phyloP scores from a whole-genome alignment of 495 filamentous ascomycete genomes.

The Penicillium waksmanii region DNA sequence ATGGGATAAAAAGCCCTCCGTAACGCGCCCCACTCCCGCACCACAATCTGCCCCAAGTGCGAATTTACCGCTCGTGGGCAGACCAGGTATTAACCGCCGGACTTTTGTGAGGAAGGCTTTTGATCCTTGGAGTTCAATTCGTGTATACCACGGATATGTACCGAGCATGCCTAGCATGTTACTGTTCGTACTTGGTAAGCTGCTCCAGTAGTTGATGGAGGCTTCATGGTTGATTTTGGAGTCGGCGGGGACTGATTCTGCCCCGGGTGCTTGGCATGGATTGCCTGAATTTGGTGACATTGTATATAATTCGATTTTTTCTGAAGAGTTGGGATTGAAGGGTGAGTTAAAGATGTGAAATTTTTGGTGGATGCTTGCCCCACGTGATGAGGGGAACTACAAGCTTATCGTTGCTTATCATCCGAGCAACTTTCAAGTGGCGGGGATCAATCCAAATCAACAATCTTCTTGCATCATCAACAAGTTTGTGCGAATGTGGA shows the following conservation, averaged over 20 bases:
- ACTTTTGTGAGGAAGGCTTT: slow-evolving; percentile 78
- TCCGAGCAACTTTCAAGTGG: background rate
- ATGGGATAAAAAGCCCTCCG: slow-evolving; percentile 56
- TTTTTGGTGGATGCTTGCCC: slow-evolving; percentile 4
- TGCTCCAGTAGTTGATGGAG: slow-evolving; percentile 71
- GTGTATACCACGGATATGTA: slow-evolving; percentile 72
- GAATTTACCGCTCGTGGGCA: slow-evolving; percentile 33
- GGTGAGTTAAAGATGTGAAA: background rate
- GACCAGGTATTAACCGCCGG: slow-evolving; percentile 45
- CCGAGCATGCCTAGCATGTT: slow-evolving; percentile 91
- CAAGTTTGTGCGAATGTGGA: too few relatives aligned
- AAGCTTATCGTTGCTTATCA: background rate
- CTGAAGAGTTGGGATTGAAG: background rate
- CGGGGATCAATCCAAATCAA: background rate
- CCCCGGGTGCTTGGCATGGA: background rate
- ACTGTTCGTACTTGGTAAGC: slow-evolving; percentile 67
- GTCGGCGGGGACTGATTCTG: slow-evolving; percentile 19
- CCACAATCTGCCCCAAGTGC: slow-evolving; percentile 59
- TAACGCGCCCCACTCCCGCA: slow-evolving; percentile 66
- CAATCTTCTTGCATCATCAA: background rate
- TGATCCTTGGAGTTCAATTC: slow-evolving; percentile 77
- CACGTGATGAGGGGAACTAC: slow-evolving; percentile 3
- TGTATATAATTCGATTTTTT: background rate
- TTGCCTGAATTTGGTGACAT: slow-evolving; percentile 5
- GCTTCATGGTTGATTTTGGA: slow-evolving; percentile 43